phyloP scores from a whole-genome alignment of 1,284 basidiomycete genomes.

The Microbotryum violaceum region DNA sequence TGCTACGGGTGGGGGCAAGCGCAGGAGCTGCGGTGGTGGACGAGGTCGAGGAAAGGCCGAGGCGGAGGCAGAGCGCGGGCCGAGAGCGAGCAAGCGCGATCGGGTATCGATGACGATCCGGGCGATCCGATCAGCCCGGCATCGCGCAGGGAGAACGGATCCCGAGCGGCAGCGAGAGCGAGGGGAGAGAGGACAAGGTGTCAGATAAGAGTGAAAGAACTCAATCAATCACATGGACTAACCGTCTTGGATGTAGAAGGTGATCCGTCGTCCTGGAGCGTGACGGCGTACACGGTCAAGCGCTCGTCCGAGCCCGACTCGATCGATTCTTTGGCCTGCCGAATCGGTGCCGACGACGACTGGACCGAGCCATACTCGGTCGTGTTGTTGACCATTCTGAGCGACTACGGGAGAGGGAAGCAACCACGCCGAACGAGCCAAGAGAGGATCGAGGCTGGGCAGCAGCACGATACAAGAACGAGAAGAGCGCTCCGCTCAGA shows the following conservation, averaged over 20 bases:
- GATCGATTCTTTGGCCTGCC: too few relatives aligned
- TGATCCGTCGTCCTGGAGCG: conserved; percentile 78
- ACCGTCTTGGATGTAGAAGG: conserved; percentile 75
- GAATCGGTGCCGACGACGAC: too few relatives aligned
- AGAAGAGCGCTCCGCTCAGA: too few relatives aligned
- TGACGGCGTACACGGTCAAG: conserved; percentile 65
- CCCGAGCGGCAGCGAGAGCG: too few relatives aligned
- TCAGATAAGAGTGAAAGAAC: too few relatives aligned
- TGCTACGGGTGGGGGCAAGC: conserved; percentile 77
- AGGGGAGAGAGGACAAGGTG: too few relatives aligned
- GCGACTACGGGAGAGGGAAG: too few relatives aligned
- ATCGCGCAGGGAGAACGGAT: neutral
- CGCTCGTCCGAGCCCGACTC: neutral
- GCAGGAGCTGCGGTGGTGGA: conserved; percentile 64
- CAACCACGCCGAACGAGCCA: too few relatives aligned
- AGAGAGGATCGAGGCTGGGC: too few relatives aligned
- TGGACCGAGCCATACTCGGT: too few relatives aligned
- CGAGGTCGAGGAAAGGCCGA: neutral
- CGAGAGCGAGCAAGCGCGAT: neutral
- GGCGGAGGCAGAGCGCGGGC: neutral
- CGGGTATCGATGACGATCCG: neutral
- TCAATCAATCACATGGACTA: conserved; percentile 38
- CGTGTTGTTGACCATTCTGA: too few relatives aligned
- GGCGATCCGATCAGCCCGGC: neutral
- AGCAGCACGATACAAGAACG: too few relatives aligned